phyloP scores from a whole-genome alignment of 805 yeast species.

The Spathaspora girioi region DNA sequence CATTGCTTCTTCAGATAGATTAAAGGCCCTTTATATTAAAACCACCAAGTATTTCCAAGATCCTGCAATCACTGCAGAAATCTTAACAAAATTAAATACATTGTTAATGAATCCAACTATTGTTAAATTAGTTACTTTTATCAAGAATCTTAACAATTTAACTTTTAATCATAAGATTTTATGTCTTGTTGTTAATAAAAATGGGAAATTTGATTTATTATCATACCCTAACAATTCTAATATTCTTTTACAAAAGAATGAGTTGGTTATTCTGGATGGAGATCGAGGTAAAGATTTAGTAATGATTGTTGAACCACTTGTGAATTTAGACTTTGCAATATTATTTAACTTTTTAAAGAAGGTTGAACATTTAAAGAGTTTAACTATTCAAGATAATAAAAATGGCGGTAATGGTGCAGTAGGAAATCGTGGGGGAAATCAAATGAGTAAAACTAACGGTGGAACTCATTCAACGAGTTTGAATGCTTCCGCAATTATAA shows the following conservation, averaged over 20 bases:
- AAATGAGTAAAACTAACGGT: conserved; percentile 18
- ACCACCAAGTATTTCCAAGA: conserved; percentile 53
- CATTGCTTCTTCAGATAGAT: conserved; percentile 50
- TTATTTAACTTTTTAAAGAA: conserved; percentile 73
- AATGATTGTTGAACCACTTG: conserved; percentile 62
- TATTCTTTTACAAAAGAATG: conserved; percentile 52
- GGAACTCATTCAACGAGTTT: conserved; percentile 39
- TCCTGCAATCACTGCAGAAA: conserved; percentile 20
- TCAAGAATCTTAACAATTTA: conserved; percentile 39
- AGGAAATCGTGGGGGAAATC: conserved; percentile 5
- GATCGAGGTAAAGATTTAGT: conserved; percentile 82
- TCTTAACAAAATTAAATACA: conserved; percentile 22
- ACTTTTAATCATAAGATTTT: conserved; percentile 38
- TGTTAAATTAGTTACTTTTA: conserved; percentile 30
- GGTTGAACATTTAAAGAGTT: conserved; percentile 60
- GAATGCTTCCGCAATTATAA: conserved; percentile 34
- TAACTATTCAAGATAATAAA: conserved; percentile 28
- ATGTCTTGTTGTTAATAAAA: conserved; percentile 53
- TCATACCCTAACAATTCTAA: conserved; percentile 66
- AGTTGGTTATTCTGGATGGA: conserved; percentile 76
- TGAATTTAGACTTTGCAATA: conserved; percentile 62
- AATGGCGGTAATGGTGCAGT: conserved; percentile 10
- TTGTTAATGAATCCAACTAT: conserved; percentile 26
- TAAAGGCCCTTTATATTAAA: conserved; percentile 46
- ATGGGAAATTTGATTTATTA: conserved; percentile 66